A percentile compares a stretch with the other conserved stretches of the same genome.
Conservation (phyloP, 2,329 filamentous ascomycete species). For the Akanthomyces lecanii region DNA sequence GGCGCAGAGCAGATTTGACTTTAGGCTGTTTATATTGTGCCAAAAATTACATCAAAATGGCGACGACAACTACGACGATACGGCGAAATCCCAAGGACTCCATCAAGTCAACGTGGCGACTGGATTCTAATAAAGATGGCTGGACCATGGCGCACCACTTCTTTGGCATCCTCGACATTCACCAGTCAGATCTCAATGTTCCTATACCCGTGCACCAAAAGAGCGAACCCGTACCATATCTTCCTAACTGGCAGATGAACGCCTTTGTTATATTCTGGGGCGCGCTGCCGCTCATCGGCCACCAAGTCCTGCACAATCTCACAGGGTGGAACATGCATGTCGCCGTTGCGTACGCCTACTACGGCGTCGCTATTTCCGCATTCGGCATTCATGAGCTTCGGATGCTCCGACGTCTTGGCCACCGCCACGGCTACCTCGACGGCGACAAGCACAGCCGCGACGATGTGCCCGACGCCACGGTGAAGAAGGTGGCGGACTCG, state of each 20-base stretch:
- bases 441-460: constrained; percentile 31
- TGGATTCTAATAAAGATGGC: constrained; percentile 12
- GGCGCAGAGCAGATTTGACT: no score
- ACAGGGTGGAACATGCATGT: constrained; percentile 17
- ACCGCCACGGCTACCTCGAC: constrained; percentile 27
- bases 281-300: constrained; percentile 24
- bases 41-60: neutral
- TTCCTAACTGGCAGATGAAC: constrained; percentile 28
- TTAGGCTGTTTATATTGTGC: neutral
- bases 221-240: constrained; percentile 29
- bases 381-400: constrained; percentile 28
- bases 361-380: constrained; percentile 27
- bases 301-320: constrained; percentile 16
- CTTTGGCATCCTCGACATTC: constrained; percentile 20
- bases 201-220: constrained; percentile 29
- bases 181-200: constrained; percentile 18
- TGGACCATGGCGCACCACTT: constrained; percentile 22
- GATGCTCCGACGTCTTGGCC: constrained; percentile 29
- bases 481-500: constrained; percentile 24
- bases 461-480: constrained; percentile 31
- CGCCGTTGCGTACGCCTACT: constrained; percentile 22
- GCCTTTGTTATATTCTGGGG: constrained; percentile 31
- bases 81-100: constrained; percentile 22
- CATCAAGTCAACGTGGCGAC: constrained; percentile 24
- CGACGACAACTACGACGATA: neutral